Base-by-base conservation (phyloP, 2,329 filamentous ascomycete species). In the Tolypocladium paradoxum region DNA sequence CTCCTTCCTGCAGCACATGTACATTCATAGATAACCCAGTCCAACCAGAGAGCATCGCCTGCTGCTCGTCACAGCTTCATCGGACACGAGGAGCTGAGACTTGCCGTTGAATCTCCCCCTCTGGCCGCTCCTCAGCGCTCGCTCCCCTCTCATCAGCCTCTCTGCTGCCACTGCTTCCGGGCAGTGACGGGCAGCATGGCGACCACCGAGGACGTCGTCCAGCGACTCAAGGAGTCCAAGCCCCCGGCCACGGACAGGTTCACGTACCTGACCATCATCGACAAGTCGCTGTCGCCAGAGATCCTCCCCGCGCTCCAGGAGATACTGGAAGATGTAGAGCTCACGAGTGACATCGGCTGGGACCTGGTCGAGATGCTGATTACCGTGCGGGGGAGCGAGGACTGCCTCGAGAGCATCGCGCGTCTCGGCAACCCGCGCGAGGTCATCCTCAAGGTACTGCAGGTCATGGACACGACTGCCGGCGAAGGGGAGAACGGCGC, bases 301-400 rank as follows among this genome's bases (percentile, higher is more conserved):
- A 76, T 85, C 55, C 73, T 92, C 45, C 84, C 86, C 1, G 72
- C 79, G 4, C 75, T 92, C 47, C 79, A 89, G 60, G 76, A 84
- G 24, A 81, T 88, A 36, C 74, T 89, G 20, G 81, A 87, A 65
- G 82, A 88, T 74, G 73, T 76, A 11, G 75, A 79, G 54, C 73
- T 91, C 53, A 88, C 87, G 3, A 80, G 79, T 55, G 85, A 89
- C 53, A 90, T 92, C 61, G 88, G 88, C 49, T 93, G 88, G 88
- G 88, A 93, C 65, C 72, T 92, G 50, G 84, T 93, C 24, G 84
- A 87, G 64, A 81, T 89, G 62, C 77, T 93, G 5, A 75, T 90
- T 27, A 76, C 81, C 36, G 70, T 90, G 6, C 76, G 86, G 1
- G 82, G 78, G 14, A 85, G 84, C n/a, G 83, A 87, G 59, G 69